phyloP scores from a whole-genome alignment of 306 rosid species.

The Glycyrrhiza uralensis region DNA sequence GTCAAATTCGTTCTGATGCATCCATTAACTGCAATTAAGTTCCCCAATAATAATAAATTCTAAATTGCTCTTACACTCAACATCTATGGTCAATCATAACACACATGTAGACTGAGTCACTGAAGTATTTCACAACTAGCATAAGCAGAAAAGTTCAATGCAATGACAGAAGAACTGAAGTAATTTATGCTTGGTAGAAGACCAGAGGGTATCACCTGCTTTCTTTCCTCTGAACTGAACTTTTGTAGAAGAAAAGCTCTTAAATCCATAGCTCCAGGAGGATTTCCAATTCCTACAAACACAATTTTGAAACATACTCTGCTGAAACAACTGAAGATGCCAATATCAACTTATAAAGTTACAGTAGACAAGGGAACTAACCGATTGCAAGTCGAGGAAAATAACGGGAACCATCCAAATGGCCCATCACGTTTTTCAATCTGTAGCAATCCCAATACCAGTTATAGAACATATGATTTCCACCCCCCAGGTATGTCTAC shows the following conservation, averaged over 20 bases:
- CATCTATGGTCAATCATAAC: background rate
- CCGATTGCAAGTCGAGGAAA: constrained; percentile 92
- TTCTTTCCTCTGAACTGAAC: constrained; percentile 67
- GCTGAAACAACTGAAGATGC: background rate
- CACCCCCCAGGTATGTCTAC: constrained; percentile 5
- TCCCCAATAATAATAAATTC: background rate
- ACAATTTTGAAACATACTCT: constrained; percentile 3
- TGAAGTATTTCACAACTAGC: background rate
- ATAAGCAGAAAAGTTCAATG: background rate
- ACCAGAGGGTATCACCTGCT: constrained; percentile 48
- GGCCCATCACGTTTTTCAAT: constrained; percentile 76
- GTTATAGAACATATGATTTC: constrained; percentile 15
- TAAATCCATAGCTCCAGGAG: constrained; percentile 85
- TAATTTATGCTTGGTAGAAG: background rate
- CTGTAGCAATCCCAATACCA: constrained; percentile 41
- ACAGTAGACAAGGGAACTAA: constrained; percentile 32
- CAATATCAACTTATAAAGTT: background rate
- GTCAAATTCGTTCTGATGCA: background rate
- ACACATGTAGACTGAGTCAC: background rate
- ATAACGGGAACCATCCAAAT: constrained; percentile 72
- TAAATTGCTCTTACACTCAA: background rate
- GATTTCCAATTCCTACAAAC: constrained; percentile 78
- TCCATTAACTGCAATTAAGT: background rate
- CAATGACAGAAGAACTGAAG: background rate
- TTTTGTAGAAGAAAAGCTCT: constrained; percentile 80